Percentiles rank a stretch among this genome's conserved stretches.
Evolutionary conservation across 2,329 filamentous ascomycete species (phyloP).

Genomic region (Tothia fuscella): DNA sequence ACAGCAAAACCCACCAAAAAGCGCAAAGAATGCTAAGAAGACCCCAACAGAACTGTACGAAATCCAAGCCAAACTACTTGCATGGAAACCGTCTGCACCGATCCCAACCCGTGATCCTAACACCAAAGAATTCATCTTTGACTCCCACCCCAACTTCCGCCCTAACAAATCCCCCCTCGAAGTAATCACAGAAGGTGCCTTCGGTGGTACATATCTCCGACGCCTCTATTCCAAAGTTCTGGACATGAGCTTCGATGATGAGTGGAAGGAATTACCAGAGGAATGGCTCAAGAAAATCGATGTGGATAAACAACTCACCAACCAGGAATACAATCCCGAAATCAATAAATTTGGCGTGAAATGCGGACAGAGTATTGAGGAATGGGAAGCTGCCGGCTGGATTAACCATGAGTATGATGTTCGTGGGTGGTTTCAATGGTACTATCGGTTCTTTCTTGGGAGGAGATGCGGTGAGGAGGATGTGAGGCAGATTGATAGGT

Average conservation of each 20-base stretch:
- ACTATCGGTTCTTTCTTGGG: constrained; percentile 40
- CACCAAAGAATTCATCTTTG: constrained; percentile 37
- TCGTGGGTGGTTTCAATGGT: constrained; percentile 47
- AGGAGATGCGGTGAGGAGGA: constrained; percentile 36
- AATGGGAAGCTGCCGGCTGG: constrained; percentile 45
- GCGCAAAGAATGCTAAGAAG: not conserved
- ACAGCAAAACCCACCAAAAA: not conserved
- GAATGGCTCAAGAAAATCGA: constrained; percentile 33
- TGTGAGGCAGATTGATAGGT: constrained; percentile 39
- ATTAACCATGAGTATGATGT: constrained; percentile 42
- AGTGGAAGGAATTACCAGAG: constrained; percentile 36
- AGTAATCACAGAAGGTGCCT: constrained; percentile 40
- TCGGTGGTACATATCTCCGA: constrained; percentile 41
- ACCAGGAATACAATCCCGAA: constrained; percentile 31
- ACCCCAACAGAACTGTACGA: not conserved
- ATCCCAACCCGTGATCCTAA: constrained; percentile 30
- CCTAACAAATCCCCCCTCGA: constrained; percentile 43
- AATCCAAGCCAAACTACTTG: constrained; percentile 30
- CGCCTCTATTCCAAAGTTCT: constrained; percentile 35
- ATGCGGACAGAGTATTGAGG: constrained; percentile 42
- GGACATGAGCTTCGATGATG: constrained; percentile 29
- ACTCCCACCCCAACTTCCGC: constrained; percentile 31
- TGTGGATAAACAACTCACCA: constrained; percentile 29
- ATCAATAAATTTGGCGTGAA: constrained; percentile 42
- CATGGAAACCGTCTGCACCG: constrained; percentile 30